These are phyloP conservation scores for Cupressus sempervirens DNA, from an alignment of 75 land plant species.

Conservation along the genomic window DNA sequence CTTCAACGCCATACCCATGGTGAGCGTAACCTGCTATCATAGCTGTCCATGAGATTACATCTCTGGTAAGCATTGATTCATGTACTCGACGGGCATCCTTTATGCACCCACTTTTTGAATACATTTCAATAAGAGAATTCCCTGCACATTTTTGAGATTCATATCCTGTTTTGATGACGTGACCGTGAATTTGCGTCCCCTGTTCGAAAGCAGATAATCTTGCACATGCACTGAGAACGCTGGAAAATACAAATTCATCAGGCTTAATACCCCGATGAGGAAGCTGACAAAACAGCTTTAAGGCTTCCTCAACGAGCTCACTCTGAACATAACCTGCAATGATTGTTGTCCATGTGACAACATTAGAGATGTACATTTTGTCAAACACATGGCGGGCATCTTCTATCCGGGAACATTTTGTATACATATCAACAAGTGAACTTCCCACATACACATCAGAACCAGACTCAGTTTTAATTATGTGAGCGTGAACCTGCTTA, in stretches of 20 bases:
- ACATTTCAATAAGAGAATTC: conserved; percentile 59
- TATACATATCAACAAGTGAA: conserved; percentile 68
- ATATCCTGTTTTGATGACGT: conserved; percentile 41
- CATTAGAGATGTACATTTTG: conserved; percentile 51
- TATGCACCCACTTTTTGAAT: conserved; percentile 62
- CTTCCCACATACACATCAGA: conserved; percentile 54
- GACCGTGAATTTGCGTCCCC: conserved; percentile 56
- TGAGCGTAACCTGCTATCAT: conserved; percentile 62
- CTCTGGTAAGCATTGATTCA: conserved; percentile 27
- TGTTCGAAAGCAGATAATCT: conserved; percentile 34
- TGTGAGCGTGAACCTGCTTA: conserved; percentile 31
- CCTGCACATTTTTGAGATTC: conserved; percentile 48
- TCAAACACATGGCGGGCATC: conserved; percentile 60
- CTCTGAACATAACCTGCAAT: conserved; percentile 58
- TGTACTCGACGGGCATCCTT: conserved; percentile 46
- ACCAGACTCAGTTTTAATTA: conserved; percentile 28
- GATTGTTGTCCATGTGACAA: conserved; percentile 79
- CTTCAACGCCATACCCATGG: conserved; percentile 37
- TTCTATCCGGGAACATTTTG: conserved; percentile 48
- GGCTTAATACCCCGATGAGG: conserved; percentile 24
- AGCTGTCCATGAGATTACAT: conserved; percentile 72
- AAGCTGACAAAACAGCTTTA: conserved; percentile 46
- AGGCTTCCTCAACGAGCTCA: conserved; percentile 41
- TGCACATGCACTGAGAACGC: conserved; percentile 57
- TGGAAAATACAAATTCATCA: conserved; percentile 68